Percentiles rank a stretch among this genome's conserved stretches.
phyloP scores from a whole-genome alignment of 2,329 filamentous ascomycete genomes.

The Chaetomiaceae sp. region DNA sequence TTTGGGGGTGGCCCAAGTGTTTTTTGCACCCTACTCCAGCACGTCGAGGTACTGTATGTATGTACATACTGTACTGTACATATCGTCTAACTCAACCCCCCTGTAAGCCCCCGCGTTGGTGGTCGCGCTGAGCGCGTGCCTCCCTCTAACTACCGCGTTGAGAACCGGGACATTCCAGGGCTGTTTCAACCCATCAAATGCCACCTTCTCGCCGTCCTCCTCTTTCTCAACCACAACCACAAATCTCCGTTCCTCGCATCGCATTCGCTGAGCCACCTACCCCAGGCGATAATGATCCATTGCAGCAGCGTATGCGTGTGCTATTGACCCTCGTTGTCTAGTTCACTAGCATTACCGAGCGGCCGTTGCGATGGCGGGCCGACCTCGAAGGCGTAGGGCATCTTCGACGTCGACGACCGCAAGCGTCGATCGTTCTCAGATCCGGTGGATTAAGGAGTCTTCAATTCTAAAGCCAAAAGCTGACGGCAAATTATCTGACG shows the following conservation, averaged over 20 bases:
- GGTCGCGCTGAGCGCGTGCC: neutral
- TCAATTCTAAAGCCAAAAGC: conserved; percentile 35
- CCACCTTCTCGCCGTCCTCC: neutral
- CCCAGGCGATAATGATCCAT: neutral
- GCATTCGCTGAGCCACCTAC: neutral
- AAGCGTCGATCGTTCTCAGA: conserved; percentile 36
- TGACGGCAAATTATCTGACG: conserved; percentile 36
- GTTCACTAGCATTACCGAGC: neutral
- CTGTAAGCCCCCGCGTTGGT: neutral
- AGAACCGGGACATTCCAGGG: conserved; percentile 4
- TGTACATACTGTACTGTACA: no score
- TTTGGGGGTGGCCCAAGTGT: no score
- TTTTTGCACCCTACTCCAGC: no score
- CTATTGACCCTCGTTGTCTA: neutral
- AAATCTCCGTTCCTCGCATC: neutral
- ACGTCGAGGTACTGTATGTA: no score
- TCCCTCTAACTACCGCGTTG: conserved; percentile 3
- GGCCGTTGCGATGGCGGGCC: conserved; percentile 24
- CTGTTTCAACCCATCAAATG: neutral
- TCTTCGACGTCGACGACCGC: conserved; percentile 43
- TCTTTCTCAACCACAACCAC: neutral
- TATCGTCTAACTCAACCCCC: neutral
- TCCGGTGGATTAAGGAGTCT: conserved; percentile 33
- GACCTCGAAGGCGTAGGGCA: conserved; percentile 36
- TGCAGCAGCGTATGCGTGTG: neutral